Conservation (phyloP, 2,329 filamentous ascomycete species). For the Phaeosphaeriaceae sp. region DNA sequence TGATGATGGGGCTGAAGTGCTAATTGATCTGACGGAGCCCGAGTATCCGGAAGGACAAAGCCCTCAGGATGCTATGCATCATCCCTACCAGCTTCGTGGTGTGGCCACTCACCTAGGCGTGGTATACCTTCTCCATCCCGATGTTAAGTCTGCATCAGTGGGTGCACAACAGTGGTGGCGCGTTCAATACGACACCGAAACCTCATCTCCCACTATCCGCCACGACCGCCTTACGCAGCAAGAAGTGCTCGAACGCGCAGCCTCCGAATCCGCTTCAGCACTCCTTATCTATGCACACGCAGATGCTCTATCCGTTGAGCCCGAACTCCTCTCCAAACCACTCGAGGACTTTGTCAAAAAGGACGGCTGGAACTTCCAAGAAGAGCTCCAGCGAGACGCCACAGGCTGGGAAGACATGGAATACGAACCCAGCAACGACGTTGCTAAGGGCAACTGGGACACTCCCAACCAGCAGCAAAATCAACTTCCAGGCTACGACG, state of each 20-base stretch:
- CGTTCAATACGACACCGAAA: slow-evolving; percentile 41
- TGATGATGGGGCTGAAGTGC: slow-evolving; percentile 32
- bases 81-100: slow-evolving; percentile 63
- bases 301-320: slow-evolving; percentile 29
- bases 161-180: slow-evolving; percentile 45
- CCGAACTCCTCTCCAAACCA: slow-evolving; percentile 28
- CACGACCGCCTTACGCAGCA: slow-evolving; percentile 54
- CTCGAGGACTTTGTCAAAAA: slow-evolving; percentile 55
- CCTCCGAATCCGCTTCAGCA: slow-evolving; percentile 59
- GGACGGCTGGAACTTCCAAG: slow-evolving; percentile 53
- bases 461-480: slow-evolving; percentile 26
- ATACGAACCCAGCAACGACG: slow-evolving; percentile 10
- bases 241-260: slow-evolving; percentile 63
- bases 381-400: slow-evolving; percentile 33
- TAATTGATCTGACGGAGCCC: slow-evolving; percentile 34
- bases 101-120: slow-evolving; percentile 65
- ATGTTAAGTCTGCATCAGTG: slow-evolving; percentile 22
- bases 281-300: slow-evolving; percentile 68
- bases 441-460: background rate
- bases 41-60: slow-evolving; percentile 25
- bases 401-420: slow-evolving; percentile 21
- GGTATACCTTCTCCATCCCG: slow-evolving; percentile 61
- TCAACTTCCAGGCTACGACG: slow-evolving; percentile 15
- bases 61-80: slow-evolving; percentile 29
- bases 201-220: slow-evolving; percentile 30